Evolutionary conservation across 352 stramenopile genomes (phyloP).

Genomic region (Globisporangium heterothallicum): DNA sequence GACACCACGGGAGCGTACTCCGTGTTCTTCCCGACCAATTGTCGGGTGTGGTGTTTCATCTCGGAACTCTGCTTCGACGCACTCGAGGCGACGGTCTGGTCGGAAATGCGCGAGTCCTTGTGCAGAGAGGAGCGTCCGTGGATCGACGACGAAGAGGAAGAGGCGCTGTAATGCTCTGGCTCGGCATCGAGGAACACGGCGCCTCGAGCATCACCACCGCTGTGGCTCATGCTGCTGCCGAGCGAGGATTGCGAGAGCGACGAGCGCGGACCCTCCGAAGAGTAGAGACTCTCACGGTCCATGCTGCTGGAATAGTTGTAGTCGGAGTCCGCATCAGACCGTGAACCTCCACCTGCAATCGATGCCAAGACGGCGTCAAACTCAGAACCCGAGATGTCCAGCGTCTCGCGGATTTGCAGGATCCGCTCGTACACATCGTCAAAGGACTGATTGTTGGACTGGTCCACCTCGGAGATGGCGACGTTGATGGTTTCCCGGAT

Average conservation of each 20-base stretch:
- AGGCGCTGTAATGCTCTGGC: background rate
- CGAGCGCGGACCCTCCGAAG: constrained; percentile 3
- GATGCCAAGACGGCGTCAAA: constrained; percentile 40
- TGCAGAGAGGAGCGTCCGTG: constrained; percentile 5
- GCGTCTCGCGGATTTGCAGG: constrained; percentile 39
- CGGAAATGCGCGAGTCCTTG: constrained; percentile 15
- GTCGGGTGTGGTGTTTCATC: constrained; percentile 1
- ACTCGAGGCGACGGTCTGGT: constrained; percentile 14
- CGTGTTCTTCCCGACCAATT: background rate
- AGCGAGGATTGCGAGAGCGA: constrained; percentile 12
- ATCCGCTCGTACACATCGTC: constrained; percentile 49
- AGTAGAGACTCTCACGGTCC: constrained; percentile 6
- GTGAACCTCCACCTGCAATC: constrained; percentile 12
- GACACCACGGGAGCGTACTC: constrained; percentile 17
- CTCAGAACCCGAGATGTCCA: constrained; percentile 41
- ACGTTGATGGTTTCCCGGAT: constrained; percentile 67
- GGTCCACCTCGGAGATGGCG: constrained; percentile 53
- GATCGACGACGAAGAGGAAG: background rate
- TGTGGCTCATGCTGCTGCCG: background rate
- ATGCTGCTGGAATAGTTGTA: constrained; percentile 6
- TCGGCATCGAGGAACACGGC: background rate
- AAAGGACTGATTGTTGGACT: constrained; percentile 26
- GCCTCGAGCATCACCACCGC: background rate
- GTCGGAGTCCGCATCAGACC: constrained; percentile 4
- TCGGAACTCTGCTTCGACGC: constrained; percentile 14